A percentile compares a stretch with the other conserved stretches of the same genome.
Evolutionary conservation across 2,329 filamentous ascomycete genomes (phyloP).

Genomic region (Pyrenochaeta sp.): DNA sequence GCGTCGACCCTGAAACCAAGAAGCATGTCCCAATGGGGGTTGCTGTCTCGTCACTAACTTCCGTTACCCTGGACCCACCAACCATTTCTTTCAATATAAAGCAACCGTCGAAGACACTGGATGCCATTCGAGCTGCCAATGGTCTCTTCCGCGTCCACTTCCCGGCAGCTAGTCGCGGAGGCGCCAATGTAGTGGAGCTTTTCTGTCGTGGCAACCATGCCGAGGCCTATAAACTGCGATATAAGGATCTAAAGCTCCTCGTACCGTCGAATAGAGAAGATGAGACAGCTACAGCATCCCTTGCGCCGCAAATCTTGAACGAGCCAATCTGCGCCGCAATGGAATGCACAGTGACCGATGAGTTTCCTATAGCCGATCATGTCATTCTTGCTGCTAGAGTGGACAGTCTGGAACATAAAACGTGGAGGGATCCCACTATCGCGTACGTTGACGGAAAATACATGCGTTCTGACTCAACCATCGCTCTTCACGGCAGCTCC

Average conservation of each 20-base stretch:
- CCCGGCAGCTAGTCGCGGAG: constrained; percentile 44
- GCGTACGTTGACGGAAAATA: constrained; percentile 41
- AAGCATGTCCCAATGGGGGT: constrained; percentile 50
- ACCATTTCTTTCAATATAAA: constrained; percentile 70
- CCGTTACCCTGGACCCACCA: constrained; percentile 65
- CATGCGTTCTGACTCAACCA: constrained; percentile 13
- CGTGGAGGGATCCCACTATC: constrained; percentile 18
- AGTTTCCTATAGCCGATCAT: constrained; percentile 57
- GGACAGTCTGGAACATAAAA: constrained; percentile 13
- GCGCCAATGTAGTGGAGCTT: constrained; percentile 38
- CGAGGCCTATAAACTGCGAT: constrained; percentile 29
- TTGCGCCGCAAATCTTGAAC: constrained; percentile 26
- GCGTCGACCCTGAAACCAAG: constrained; percentile 19
- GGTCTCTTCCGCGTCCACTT: constrained; percentile 61
- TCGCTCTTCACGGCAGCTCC: constrained; percentile 8
- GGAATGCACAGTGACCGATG: constrained; percentile 45
- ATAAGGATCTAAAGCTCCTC: constrained; percentile 9
- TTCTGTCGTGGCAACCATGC: constrained; percentile 42
- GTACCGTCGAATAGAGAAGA: constrained; percentile 12
- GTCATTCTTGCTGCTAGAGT: constrained; percentile 58
- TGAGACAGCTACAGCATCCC: constrained; percentile 5
- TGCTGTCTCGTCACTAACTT: constrained; percentile 69
- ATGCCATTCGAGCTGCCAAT: constrained; percentile 58
- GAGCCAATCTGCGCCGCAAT: constrained; percentile 38
- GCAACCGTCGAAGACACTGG: constrained; percentile 63